These are phyloP conservation scores for Lachancea sp. DNA, from an alignment of 805 yeast species.

Conservation along the genomic window DNA sequence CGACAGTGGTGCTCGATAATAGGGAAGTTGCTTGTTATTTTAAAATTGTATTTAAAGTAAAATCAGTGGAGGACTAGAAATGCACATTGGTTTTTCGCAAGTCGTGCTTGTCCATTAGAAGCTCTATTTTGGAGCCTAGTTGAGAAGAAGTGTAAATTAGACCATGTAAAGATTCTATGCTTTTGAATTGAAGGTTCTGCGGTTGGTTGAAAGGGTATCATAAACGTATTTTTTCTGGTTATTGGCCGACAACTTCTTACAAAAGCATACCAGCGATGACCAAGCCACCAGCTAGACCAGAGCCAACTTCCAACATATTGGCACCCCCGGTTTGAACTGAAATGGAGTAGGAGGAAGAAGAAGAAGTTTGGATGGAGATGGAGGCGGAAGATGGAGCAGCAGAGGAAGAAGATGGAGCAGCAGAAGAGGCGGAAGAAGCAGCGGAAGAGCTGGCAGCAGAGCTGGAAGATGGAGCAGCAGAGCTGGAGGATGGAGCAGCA, in stretches of 20 bases:
- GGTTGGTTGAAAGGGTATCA: slow-evolving; percentile 10
- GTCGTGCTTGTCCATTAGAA: not conserved
- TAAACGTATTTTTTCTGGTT: not conserved
- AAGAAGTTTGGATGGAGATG: slow-evolving; percentile 17
- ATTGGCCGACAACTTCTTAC: not conserved
- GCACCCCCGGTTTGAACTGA: slow-evolving; percentile 36
- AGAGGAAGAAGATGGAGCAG: slow-evolving; percentile 17
- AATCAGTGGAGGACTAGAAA: not conserved
- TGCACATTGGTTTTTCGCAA: not conserved
- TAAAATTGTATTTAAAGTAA: not conserved
- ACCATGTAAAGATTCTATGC: not conserved
- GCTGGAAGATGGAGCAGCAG: slow-evolving; percentile 22
- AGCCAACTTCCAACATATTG: slow-evolving; percentile 34
- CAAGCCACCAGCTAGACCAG: slow-evolving; percentile 22
- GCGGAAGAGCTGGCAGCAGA: slow-evolving; percentile 23
- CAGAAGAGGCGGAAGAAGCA: slow-evolving; percentile 23
- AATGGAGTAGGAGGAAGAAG: slow-evolving; percentile 47
- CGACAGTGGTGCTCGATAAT: not conserved
- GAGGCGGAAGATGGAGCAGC: slow-evolving; percentile 18
- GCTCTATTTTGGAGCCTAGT: not conserved
- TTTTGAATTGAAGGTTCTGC: not conserved
- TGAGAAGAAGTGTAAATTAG: not conserved
- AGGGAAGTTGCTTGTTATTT: not conserved
- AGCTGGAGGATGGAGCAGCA: slow-evolving; percentile 15
- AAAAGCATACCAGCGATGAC: slow-evolving; percentile 10